phyloP scores from a whole-genome alignment of 2,329 filamentous ascomycete species.

The Aspergillus arachidicola region DNA sequence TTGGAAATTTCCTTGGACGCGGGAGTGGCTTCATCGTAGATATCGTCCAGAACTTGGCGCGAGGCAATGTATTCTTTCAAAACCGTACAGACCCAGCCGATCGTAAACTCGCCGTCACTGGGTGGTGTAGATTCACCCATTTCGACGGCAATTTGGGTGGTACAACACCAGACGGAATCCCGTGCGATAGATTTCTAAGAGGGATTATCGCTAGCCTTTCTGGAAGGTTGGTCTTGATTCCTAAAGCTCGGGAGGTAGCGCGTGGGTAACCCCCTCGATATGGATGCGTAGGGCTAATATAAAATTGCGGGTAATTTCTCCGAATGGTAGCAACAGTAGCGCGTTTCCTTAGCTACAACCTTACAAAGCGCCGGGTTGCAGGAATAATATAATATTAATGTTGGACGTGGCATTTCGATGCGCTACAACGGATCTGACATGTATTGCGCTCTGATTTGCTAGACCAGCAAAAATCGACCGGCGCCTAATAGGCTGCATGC shows the following conservation, averaged over 20 bases:
- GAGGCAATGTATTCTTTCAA: not conserved
- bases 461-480: not conserved
- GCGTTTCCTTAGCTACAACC: not conserved
- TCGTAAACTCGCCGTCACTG: not conserved
- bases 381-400: not conserved
- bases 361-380: not conserved
- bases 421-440: not conserved
- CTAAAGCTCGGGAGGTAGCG: accelerated
- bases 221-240: not conserved
- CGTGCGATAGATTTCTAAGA: accelerated
- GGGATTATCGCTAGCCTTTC: accelerated
- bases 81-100: not conserved
- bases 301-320: not conserved
- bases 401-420: not conserved
- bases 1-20: too few species aligned
- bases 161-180: accelerated
- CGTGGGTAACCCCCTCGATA: not conserved
- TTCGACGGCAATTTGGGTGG: not conserved
- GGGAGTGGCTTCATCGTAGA: too few species aligned
- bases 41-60: not conserved
- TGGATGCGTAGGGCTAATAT: not conserved
- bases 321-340: not conserved
- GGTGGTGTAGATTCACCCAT: not conserved
- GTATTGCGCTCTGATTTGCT: not conserved
- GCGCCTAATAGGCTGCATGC: not conserved